Evolutionary conservation across 768 basidiomycete genomes (phyloP), one percentile per base, ranked within the genome.

Genomic region (Lactarius vividus): DNA sequence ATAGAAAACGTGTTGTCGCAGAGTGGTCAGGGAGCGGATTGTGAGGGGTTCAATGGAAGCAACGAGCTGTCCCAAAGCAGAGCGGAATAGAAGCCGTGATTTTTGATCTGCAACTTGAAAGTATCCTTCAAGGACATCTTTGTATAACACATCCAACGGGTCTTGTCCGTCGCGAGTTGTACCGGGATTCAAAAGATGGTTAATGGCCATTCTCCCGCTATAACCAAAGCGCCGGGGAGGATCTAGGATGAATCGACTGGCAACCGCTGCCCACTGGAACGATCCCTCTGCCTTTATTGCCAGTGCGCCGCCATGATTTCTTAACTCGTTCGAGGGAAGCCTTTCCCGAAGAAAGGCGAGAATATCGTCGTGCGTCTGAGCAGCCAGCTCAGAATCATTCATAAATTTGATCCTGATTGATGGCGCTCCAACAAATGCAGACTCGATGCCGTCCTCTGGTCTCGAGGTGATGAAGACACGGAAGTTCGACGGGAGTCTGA

Each of bases 241-340:
- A 5, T 18, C 5, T 2, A 15, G 4, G 46, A 61, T 52, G 46
- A 10, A 61, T 31, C 15, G 39, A 31, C 40, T 31, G 0, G 60
- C 60, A 11, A 46, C 60, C n/a, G 60, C 60, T 6, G 60, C 60
- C 60, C 60, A 61, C 29, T 49, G 46, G 23, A 49, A 49, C 16
- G 31, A 35, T 20, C 54, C 54, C 18, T 56, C 54, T 1, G 54
- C 54, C 18, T 9, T 56, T 4, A 2, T 11, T 20, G 54, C 29
- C n/a, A 59, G 57, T 9, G 10, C 6, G 28, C 4, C 37, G 6
- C 57, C 57, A 42, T 42, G 28, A 7, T 59, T 9, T 16, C 7
- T 29, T 15, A 59, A 40, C 35, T 23, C 57, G 5, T 29, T 15
- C 6, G 18, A 15, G 9, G 39, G 37, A 6, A 59, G 57, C 13